Percentiles rank a stretch among this genome's conserved stretches.
phyloP scores from a whole-genome alignment of 441 rosid genomes.

The Cnidoscolus chayamansa region DNA sequence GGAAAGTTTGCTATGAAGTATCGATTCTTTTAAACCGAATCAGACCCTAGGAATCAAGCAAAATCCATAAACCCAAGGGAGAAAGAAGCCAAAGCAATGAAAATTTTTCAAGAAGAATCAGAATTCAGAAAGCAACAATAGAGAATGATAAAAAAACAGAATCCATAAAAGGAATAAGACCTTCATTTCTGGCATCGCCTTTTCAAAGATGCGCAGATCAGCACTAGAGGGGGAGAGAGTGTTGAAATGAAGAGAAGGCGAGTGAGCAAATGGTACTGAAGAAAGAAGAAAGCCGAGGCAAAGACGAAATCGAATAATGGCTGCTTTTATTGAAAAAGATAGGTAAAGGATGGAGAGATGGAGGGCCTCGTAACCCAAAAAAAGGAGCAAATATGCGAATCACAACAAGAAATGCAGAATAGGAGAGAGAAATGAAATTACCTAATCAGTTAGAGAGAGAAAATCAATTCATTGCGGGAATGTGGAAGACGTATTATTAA shows the following conservation, averaged over 20 bases:
- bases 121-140: conserved; percentile 5
- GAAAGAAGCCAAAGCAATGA: not conserved
- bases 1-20: not conserved
- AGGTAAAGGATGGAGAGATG: not conserved
- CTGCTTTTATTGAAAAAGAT: conserved; percentile 24
- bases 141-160: conserved; percentile 15
- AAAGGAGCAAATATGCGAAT: conserved; percentile 28
- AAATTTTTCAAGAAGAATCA: not conserved
- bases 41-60: not conserved
- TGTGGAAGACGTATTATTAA: conserved; percentile 15
- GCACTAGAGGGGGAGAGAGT: conserved; percentile 19
- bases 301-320: conserved; percentile 32
- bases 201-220: conserved; percentile 25
- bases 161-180: conserved; percentile 31
- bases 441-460: conserved; percentile 2
- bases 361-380: conserved; percentile 7
- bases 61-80: conserved; percentile 3
- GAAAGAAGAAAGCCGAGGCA: not conserved
- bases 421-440: conserved; percentile 41
- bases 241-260: not conserved
- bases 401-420: conserved; percentile 62
- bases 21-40: not conserved
- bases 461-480: not conserved
- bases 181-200: conserved; percentile 41
- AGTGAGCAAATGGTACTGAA: not conserved